phyloP scores from a whole-genome alignment of 2,329 filamentous ascomycete genomes.

The Myriosclerotinia duriaeana region DNA sequence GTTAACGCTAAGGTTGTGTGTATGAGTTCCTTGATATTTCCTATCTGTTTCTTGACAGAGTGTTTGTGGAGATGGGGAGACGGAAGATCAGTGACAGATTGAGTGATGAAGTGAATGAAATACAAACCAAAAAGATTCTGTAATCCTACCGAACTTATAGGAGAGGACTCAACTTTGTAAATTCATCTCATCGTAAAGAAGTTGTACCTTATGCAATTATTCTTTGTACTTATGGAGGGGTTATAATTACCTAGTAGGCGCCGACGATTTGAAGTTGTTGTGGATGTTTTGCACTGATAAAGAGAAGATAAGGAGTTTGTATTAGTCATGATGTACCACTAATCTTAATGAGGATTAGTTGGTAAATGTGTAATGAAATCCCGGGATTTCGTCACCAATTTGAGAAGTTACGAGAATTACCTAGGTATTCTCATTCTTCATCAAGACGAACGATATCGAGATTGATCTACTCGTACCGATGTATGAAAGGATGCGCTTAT shows the following conservation, averaged over 20 bases:
- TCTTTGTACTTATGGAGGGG: conserved; percentile 14
- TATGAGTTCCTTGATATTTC: not conserved
- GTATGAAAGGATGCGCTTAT: no score
- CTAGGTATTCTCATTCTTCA: no score
- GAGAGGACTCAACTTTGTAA: not conserved
- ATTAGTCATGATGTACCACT: not conserved
- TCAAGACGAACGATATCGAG: no score
- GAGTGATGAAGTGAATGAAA: not conserved
- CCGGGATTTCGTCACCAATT: not conserved
- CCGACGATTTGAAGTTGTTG: not conserved
- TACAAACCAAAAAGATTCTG: not conserved
- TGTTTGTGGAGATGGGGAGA: not conserved
- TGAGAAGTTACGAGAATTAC: not conserved
- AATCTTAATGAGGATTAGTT: not conserved
- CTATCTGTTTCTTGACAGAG: not conserved
- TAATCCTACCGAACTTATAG: not conserved
- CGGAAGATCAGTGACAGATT: not conserved
- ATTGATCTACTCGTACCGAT: no score
- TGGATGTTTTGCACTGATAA: not conserved
- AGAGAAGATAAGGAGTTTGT: conserved; percentile 6
- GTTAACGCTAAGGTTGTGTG: not conserved
- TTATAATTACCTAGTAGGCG: not conserved
- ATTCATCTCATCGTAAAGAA: not conserved
- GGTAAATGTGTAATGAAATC: not conserved
- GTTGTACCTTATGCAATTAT: not conserved